Evolutionary conservation across 768 basidiomycete species (phyloP).

Genomic region (Hydnomerulius pinastri): DNA sequence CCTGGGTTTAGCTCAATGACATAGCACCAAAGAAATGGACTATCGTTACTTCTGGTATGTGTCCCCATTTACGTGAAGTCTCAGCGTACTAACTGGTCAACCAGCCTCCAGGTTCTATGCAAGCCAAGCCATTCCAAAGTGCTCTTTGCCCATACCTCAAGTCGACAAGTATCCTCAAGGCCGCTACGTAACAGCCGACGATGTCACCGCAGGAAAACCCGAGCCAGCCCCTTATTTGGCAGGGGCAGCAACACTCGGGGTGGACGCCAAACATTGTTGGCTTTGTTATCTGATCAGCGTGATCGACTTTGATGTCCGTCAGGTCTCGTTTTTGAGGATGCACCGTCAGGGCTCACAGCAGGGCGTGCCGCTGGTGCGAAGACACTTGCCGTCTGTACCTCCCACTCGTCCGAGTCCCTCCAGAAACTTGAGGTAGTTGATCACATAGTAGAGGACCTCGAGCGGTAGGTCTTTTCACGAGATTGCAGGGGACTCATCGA

Average conservation of each 20-base stretch:
- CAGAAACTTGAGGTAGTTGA: conserved; percentile 46
- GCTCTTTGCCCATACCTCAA: conserved; percentile 59
- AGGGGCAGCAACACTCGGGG: conserved; percentile 60
- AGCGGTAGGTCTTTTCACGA: conserved; percentile 48
- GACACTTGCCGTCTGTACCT: conserved; percentile 85
- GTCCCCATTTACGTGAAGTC: not conserved
- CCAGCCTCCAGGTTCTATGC: conserved; percentile 77
- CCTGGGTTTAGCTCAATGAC: conserved; percentile 19
- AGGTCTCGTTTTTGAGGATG: conserved; percentile 91
- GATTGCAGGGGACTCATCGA: not conserved
- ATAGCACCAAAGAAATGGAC: conserved; percentile 57
- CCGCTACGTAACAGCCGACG: conserved; percentile 73
- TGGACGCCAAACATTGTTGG: conserved; percentile 60
- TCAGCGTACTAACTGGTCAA: conserved; percentile 1
- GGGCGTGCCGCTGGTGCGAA: conserved; percentile 75
- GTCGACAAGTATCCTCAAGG: no score
- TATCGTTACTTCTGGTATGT: conserved; percentile 75
- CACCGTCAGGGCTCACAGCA: conserved; percentile 76
- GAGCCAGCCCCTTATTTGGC: conserved; percentile 84
- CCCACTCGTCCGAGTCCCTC: conserved; percentile 56
- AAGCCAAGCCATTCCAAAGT: conserved; percentile 61
- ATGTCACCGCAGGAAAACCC: conserved; percentile 75
- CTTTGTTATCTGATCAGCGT: not conserved
- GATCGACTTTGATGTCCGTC: not conserved
- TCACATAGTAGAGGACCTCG: conserved; percentile 69